Conservation (phyloP, 2,329 filamentous ascomycete species). For the Cladophialophora yegresii region DNA sequence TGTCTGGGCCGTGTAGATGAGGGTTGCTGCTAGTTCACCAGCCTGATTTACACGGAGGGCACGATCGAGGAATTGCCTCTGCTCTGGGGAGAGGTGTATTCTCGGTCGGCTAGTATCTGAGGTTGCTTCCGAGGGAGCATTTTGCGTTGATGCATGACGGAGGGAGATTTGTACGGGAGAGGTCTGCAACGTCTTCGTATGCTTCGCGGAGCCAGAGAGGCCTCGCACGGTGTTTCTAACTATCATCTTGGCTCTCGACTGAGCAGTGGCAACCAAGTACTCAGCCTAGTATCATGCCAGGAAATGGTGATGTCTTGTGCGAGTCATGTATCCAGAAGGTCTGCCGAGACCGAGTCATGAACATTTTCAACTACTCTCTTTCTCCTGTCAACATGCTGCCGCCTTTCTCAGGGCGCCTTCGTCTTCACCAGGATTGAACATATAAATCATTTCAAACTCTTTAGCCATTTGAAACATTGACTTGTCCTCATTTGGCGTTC, state of each 20-base stretch:
- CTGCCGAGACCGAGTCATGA: neutral
- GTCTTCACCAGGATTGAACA: neutral
- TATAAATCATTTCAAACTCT: neutral
- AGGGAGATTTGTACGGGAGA: neutral
- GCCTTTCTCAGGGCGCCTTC: neutral
- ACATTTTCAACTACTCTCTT: neutral
- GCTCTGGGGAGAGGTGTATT: slow-evolving; percentile 66
- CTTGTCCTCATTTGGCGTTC: slow-evolving; percentile 12
- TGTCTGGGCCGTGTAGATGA: slow-evolving; percentile 90
- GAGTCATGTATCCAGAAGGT: slow-evolving; percentile 2
- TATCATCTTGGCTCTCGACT: slow-evolving; percentile 5
- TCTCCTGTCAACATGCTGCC: neutral
- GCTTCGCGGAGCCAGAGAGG: neutral
- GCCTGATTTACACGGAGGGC: slow-evolving; percentile 95
- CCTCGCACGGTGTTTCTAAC: neutral
- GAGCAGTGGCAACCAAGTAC: neutral
- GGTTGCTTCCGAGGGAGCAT: slow-evolving; percentile 37
- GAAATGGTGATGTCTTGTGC: neutral
- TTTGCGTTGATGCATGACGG: slow-evolving; percentile 23
- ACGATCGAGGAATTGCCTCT: slow-evolving; percentile 73
- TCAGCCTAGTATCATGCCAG: neutral
- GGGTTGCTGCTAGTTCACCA: slow-evolving; percentile 91
- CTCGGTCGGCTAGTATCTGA: slow-evolving; percentile 38
- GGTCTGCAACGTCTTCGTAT: neutral
- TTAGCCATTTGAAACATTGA: slow-evolving; percentile 15